phyloP scores from a whole-genome alignment of 73 alveolate genomes.

The Durusdinium trenchii region DNA sequence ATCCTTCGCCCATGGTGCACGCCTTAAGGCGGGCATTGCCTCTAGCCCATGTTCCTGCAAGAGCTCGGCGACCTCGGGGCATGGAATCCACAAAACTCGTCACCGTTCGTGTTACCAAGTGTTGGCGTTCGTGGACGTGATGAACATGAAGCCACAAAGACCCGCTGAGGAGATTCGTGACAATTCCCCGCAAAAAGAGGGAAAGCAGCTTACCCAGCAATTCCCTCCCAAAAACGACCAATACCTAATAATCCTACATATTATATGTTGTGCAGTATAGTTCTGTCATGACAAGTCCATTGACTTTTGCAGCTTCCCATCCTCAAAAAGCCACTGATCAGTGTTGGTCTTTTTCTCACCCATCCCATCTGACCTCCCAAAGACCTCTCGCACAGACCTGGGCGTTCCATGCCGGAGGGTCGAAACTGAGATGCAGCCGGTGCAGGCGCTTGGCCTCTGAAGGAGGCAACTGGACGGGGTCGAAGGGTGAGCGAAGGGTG shows the following conservation, averaged over 20 bases:
- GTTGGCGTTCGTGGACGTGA: no score
- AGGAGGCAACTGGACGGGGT: no score
- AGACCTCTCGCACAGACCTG: neutral
- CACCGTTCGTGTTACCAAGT: no score
- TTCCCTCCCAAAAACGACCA: neutral
- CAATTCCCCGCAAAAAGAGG: no score
- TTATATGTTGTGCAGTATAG: neutral
- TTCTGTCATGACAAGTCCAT: neutral
- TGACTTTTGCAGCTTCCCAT: neutral
- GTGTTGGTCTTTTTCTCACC: neutral
- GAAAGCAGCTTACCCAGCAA: neutral
- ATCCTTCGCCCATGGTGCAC: no score
- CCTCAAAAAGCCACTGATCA: no score
- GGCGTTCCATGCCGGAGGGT: conserved; percentile 32
- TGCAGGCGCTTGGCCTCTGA: conserved; percentile 70
- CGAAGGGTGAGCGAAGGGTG: no score
- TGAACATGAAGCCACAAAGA: no score
- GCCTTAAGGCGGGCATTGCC: conserved; percentile 87
- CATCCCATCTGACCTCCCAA: neutral
- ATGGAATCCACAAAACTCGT: no score
- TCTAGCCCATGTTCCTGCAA: conserved; percentile 39
- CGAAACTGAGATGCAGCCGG: conserved; percentile 59
- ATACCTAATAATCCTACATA: neutral
- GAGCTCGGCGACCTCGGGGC: conserved; percentile 76
- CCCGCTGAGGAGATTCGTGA: no score